These are phyloP conservation scores for Phytophthora rubi DNA, from an alignment of 352 stramenopile genomes.

Conservation along the genomic window DNA sequence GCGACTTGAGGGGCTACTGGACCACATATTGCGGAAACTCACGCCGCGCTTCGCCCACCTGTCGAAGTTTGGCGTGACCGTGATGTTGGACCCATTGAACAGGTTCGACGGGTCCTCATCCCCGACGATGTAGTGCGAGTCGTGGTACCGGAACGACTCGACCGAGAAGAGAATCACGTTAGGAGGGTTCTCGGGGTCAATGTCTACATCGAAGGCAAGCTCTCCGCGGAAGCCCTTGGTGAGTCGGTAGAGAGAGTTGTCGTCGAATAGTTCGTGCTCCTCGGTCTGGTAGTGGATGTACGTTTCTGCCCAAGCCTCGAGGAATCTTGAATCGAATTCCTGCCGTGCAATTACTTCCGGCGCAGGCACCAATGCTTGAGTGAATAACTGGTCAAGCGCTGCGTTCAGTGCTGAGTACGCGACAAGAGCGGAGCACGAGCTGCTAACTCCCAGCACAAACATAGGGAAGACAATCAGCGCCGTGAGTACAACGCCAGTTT, in stretches of 20 bases:
- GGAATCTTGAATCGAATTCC: neutral
- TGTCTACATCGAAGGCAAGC: slow-evolving; percentile 33
- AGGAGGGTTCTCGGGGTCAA: slow-evolving; percentile 37
- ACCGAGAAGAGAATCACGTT: slow-evolving; percentile 55
- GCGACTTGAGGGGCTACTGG: slow-evolving; percentile 51
- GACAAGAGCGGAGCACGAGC: slow-evolving; percentile 22
- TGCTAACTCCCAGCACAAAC: slow-evolving; percentile 18
- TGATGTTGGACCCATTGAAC: slow-evolving; percentile 21
- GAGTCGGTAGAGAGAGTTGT: slow-evolving; percentile 40
- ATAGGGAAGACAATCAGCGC: slow-evolving; percentile 11
- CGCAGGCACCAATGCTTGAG: neutral
- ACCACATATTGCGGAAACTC: slow-evolving; percentile 58
- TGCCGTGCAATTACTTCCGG: neutral
- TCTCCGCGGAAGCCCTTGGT: slow-evolving; percentile 19
- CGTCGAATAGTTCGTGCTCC: slow-evolving; percentile 39
- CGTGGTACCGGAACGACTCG: slow-evolving; percentile 55
- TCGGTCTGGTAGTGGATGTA: slow-evolving; percentile 46
- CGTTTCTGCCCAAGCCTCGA: slow-evolving; percentile 4
- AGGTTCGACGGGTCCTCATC: slow-evolving; percentile 44
- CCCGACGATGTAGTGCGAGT: slow-evolving; percentile 50
- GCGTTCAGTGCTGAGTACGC: slow-evolving; percentile 36
- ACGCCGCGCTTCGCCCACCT: slow-evolving; percentile 48
- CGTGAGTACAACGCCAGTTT: slow-evolving; percentile 2
- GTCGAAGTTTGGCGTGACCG: slow-evolving; percentile 50
- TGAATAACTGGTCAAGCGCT: slow-evolving; percentile 14